phyloP scores from a whole-genome alignment of 805 yeast species.

The Saccharomycopsis selenospora region DNA sequence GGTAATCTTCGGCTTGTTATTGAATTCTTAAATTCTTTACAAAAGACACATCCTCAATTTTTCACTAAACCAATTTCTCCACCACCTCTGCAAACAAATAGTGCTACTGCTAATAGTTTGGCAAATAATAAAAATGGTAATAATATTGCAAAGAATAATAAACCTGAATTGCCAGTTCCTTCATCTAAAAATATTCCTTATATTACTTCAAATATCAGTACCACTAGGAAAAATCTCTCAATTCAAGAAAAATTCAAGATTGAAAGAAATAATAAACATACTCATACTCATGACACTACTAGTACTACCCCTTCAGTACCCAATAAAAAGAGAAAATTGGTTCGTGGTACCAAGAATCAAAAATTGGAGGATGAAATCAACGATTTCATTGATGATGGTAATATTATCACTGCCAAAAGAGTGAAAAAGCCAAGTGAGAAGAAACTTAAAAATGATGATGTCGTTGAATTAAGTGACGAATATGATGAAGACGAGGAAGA shows the following conservation, averaged over 20 bases:
- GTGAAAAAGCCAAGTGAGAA: background rate
- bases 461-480: slow-evolving; percentile 22
- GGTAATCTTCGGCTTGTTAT: slow-evolving; percentile 30
- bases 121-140: too few relatives aligned
- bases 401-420: slow-evolving; percentile 13
- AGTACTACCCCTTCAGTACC: slow-evolving; percentile 9
- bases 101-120: too few relatives aligned
- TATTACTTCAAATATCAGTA: slow-evolving; percentile 11
- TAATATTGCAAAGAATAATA: background rate
- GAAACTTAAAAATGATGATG: background rate
- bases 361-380: slow-evolving; percentile 26
- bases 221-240: slow-evolving; percentile 8
- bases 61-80: slow-evolving; percentile 5
- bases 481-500: slow-evolving; percentile 28
- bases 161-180: background rate
- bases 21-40: slow-evolving; percentile 25
- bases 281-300: background rate
- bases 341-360: slow-evolving; percentile 31
- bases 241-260: slow-evolving; percentile 20
- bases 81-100: background rate
- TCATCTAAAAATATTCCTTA: background rate
- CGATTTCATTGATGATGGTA: slow-evolving; percentile 28
- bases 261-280: slow-evolving; percentile 1
- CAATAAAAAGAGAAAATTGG: slow-evolving; percentile 33
- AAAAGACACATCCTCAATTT: slow-evolving; percentile 21